Conservation (phyloP, 768 basidiomycete genomes). For the Lyophyllum shimeji region DNA sequence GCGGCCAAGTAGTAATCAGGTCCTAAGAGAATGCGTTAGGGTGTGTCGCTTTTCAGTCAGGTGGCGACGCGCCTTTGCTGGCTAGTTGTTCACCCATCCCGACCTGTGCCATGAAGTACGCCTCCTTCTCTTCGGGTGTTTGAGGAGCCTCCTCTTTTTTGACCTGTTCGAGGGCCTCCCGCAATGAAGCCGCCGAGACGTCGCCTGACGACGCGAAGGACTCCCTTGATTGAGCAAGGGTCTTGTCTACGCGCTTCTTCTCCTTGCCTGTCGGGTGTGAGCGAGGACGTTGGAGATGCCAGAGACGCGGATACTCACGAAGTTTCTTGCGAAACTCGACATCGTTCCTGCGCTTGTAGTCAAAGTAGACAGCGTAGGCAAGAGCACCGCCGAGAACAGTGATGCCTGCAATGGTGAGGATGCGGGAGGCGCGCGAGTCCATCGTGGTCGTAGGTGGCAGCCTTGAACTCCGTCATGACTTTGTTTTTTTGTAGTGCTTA, state of each 20-base stretch:
- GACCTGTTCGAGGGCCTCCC: slow-evolving; percentile 62
- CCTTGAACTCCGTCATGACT: slow-evolving; percentile 2
- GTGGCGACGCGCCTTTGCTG: slow-evolving; percentile 57
- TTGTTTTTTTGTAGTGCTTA: slow-evolving; percentile 17
- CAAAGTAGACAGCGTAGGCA: slow-evolving; percentile 91
- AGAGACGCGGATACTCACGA: slow-evolving; percentile 49
- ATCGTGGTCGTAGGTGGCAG: slow-evolving; percentile 26
- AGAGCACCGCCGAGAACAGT: slow-evolving; percentile 58
- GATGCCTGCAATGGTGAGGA: slow-evolving; percentile 46
- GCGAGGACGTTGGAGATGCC: slow-evolving; percentile 6
- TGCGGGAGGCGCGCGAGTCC: slow-evolving; percentile 37
- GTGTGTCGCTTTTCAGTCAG: neutral
- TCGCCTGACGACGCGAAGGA: slow-evolving; percentile 23
- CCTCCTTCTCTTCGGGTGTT: slow-evolving; percentile 76
- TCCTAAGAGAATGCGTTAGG: slow-evolving; percentile 44
- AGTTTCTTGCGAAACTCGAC: slow-evolving; percentile 84
- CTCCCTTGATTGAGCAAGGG: slow-evolving; percentile 49
- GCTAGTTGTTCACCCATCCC: slow-evolving; percentile 84
- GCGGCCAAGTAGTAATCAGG: slow-evolving; percentile 75
- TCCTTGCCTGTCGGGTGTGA: slow-evolving; percentile 70
- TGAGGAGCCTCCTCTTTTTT: slow-evolving; percentile 68
- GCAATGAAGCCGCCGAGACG: slow-evolving; percentile 52
- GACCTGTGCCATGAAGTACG: slow-evolving; percentile 91
- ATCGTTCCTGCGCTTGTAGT: slow-evolving; percentile 91
- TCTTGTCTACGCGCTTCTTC: slow-evolving; percentile 84